phyloP scores from a whole-genome alignment of 2,329 filamentous ascomycete genomes.

The Alternaria viburni region DNA sequence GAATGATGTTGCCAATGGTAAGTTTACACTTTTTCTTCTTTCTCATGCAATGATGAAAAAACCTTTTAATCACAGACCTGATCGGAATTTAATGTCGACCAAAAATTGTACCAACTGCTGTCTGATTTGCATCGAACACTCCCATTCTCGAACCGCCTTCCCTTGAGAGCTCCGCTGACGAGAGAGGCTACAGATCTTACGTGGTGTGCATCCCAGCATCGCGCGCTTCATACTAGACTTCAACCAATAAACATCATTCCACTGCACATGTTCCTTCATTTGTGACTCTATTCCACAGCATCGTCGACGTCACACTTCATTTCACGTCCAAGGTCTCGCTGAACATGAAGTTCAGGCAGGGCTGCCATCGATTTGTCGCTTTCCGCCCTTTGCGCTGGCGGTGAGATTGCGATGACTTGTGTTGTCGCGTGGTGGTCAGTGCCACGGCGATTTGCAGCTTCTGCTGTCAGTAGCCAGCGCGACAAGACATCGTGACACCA shows the following conservation, averaged over 20 bases:
- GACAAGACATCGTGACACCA: neutral
- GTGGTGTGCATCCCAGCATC: neutral
- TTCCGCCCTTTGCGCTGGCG: neutral
- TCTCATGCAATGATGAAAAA: slow-evolving; percentile 59
- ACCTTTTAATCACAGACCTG: slow-evolving; percentile 79
- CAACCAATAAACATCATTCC: slow-evolving; percentile 1
- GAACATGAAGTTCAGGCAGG: neutral
- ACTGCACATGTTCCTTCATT: neutral
- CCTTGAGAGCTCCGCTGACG: slow-evolving; percentile 10
- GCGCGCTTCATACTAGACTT: neutral
- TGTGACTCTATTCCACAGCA: neutral
- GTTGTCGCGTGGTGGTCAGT: neutral
- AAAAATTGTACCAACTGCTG: slow-evolving; percentile 79
- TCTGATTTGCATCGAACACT: slow-evolving; percentile 61
- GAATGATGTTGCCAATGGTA: slow-evolving; percentile 39
- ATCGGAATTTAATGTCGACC: slow-evolving; percentile 78
- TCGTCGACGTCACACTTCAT: neutral
- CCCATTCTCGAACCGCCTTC: neutral
- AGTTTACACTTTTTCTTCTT: slow-evolving; percentile 22
- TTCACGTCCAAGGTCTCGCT: neutral
- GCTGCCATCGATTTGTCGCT: neutral
- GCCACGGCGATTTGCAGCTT: neutral
- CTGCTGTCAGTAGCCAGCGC: neutral
- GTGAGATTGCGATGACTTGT: neutral
- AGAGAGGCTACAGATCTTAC: neutral